Percentiles rank a stretch among this genome's conserved stretches.
Conservation (phyloP, 2,329 filamentous ascomycete species). For the Scytalidium lignicola region DNA sequence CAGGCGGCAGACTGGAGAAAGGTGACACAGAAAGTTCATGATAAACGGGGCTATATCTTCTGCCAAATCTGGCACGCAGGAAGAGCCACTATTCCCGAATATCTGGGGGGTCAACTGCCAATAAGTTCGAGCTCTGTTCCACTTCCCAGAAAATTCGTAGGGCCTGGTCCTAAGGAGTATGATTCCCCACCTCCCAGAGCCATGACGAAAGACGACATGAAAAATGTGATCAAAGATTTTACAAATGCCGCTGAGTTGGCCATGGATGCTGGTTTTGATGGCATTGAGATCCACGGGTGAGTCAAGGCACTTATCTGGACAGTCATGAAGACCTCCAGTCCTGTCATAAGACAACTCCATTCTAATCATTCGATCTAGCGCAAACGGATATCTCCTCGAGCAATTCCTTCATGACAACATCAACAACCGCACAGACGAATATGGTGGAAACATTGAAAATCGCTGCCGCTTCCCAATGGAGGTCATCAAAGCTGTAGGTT, state of each 20-base stretch:
- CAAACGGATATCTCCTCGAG: slow-evolving; percentile 47
- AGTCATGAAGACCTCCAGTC: too few relatives aligned
- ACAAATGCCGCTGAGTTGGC: slow-evolving; percentile 21
- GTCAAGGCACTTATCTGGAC: too few relatives aligned
- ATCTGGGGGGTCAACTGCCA: too few relatives aligned
- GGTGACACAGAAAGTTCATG: slow-evolving; percentile 58
- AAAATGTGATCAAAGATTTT: slow-evolving; percentile 18
- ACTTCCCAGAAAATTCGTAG: too few relatives aligned
- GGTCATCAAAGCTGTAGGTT: slow-evolving; percentile 43
- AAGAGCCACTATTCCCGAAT: too few relatives aligned
- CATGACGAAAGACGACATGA: slow-evolving; percentile 21
- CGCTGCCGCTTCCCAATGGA: slow-evolving; percentile 46
- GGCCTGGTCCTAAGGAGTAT: too few relatives aligned
- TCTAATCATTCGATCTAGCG: slow-evolving; percentile 9
- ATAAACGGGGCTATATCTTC: slow-evolving; percentile 55
- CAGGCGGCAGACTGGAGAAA: slow-evolving; percentile 56
- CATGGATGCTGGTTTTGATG: slow-evolving; percentile 41
- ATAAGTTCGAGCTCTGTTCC: too few relatives aligned
- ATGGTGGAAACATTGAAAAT: slow-evolving; percentile 43
- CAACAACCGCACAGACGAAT: slow-evolving; percentile 50
- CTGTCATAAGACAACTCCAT: too few relatives aligned
- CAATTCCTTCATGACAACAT: slow-evolving; percentile 50
- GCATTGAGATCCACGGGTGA: slow-evolving; percentile 38
- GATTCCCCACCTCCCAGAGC: slow-evolving; percentile 10
- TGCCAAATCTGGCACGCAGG: slow-evolving; percentile 59